Evolutionary conservation across 2,329 filamentous ascomycete genomes (phyloP).

Genomic region (Chrysoporthe austroafricana): DNA sequence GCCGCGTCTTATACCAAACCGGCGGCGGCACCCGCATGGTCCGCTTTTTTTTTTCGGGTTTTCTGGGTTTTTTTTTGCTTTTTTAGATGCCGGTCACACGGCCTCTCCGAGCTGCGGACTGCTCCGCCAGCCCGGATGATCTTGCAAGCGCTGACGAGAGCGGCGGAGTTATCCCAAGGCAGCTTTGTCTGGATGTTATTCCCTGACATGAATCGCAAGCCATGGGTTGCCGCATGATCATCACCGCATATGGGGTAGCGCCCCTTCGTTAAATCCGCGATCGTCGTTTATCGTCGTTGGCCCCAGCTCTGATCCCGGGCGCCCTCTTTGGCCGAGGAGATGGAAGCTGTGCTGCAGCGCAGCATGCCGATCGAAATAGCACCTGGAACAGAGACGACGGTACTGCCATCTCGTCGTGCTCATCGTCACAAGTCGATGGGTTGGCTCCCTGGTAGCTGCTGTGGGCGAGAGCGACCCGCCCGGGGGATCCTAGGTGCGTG

Average conservation of each 20-base stretch:
- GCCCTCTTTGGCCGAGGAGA: neutral
- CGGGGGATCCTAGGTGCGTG: neutral
- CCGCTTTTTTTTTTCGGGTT: neutral
- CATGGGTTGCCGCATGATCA: neutral
- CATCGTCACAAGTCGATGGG: neutral
- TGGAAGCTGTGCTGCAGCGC: neutral
- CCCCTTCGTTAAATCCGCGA: neutral
- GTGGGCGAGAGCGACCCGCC: neutral
- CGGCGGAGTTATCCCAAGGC: neutral
- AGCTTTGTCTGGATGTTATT: neutral
- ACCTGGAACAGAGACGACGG: constrained; percentile 3
- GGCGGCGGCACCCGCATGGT: neutral
- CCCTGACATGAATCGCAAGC: neutral
- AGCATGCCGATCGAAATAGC: neutral
- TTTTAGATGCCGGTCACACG: neutral
- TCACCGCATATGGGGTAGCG: neutral
- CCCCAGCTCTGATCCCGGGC: neutral
- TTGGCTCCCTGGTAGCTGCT: neutral
- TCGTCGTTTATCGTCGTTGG: neutral
- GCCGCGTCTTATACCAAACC: neutral
- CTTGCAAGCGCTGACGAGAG: neutral
- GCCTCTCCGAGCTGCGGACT: neutral
- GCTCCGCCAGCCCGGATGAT: neutral
- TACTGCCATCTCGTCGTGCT: neutral
- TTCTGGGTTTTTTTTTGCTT: neutral